Conservation (phyloP, 768 basidiomycete genomes). For the Tulasnella sp. region DNA sequence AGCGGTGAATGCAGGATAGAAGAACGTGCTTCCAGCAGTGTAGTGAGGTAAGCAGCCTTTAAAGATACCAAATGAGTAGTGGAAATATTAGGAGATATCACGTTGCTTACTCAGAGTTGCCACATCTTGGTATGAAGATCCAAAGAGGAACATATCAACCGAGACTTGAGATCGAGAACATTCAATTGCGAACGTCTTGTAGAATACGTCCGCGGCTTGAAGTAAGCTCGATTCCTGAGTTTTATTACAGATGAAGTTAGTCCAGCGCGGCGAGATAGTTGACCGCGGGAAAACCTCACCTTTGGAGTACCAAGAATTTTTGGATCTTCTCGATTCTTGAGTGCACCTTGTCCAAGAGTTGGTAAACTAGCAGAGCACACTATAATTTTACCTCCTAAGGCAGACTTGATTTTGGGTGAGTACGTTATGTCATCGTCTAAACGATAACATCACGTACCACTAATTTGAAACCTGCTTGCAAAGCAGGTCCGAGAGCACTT, state of each 20-base stretch:
- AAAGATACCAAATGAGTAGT: neutral
- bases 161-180: conserved; percentile 94
- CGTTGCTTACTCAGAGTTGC: conserved; percentile 72
- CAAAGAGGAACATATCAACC: conserved; percentile 99
- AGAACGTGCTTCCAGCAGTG: conserved; percentile 95
- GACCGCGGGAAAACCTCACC: conserved; percentile 29
- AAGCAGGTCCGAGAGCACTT: conserved; percentile 84
- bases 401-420: conserved; percentile 36
- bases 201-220: conserved; percentile 88
- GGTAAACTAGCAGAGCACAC: conserved; percentile 78
- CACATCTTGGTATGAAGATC: conserved; percentile 85
- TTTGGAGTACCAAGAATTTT: conserved; percentile 92
- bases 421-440: neutral
- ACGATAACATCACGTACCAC: conserved; percentile 41
- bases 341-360: conserved; percentile 72
- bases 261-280: neutral
- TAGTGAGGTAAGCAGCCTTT: conserved; percentile 87
- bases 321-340: conserved; percentile 94
- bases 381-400: conserved; percentile 90
- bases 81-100: neutral
- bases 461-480: conserved; percentile 92
- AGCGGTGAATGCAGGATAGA: conserved; percentile 97
- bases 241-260: neutral
- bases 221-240: conserved; percentile 76
- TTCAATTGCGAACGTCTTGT: conserved; percentile 98